Base-by-base conservation (phyloP, 257 asterid genomes). In the Przewalskia tangutica region DNA sequence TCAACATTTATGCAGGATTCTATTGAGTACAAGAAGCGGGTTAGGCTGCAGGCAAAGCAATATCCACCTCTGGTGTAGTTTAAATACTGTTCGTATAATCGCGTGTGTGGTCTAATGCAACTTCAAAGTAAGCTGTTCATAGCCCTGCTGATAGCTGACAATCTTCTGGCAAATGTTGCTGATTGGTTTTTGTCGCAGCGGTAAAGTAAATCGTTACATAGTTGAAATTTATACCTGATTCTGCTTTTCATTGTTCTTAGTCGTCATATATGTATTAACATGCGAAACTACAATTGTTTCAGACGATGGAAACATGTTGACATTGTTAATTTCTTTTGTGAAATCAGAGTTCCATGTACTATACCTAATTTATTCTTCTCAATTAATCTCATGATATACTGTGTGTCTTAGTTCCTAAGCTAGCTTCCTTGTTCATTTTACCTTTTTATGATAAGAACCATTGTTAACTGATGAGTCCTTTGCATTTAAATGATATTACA, bases 31-130 rank as follows among this genome's bases (percentile, higher is more conserved):
- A 88, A 87, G 89, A 94, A 85, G 87, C 88, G 95, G 83, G 95
- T 95, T 80, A 84, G 89, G 66, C 90, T 77, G 86, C 99, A 95
- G 88, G 92, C 99, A 23, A 92, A 95, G 91, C 91, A 75, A 89
- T 94, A 93, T 42, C 98, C 99, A 0, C 82, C 97, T 5, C 85
- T 89, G 78, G 78, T 71, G 78, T 71, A 38, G 81, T 92, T 89
- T 88, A 86, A 87, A 48, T 63, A 17, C 65, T 65, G 62, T 10
- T 62, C 36, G 46, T 73, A 23, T 48, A 48, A 73, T 48, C 58
- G 13, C 46, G 8, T 46, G 42, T 50, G 77, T 38, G 54, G 32
- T 50, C 36, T 50, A 58, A 38, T 78, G 68, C 36, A 46, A 71
- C 59, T 58, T 40, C 1, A 36, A 55, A 78, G 71, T 62, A 36